A percentile compares a stretch with the other conserved stretches of the same genome.
Conservation (phyloP, 2,329 filamentous ascomycete species). For the Sporothrix globosa region DNA sequence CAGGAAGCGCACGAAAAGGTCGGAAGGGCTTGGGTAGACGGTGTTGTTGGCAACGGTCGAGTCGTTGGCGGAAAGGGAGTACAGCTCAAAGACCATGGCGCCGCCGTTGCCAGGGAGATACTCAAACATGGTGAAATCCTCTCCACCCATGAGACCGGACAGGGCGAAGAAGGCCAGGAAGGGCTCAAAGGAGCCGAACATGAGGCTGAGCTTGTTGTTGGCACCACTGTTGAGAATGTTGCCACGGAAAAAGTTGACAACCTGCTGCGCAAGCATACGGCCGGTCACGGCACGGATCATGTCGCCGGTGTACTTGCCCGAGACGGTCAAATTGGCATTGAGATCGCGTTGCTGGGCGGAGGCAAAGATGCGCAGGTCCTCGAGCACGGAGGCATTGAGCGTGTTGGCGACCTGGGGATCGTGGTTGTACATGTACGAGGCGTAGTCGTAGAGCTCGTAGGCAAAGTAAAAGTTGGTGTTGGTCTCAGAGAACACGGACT, state of each 20-base stretch:
- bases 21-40: slow-evolving; percentile 42
- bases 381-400: slow-evolving; percentile 52
- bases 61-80: slow-evolving; percentile 43
- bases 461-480: slow-evolving; percentile 54
- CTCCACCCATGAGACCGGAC: slow-evolving; percentile 49
- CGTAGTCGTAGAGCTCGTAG: slow-evolving; percentile 59
- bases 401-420: slow-evolving; percentile 49
- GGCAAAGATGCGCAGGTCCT: slow-evolving; percentile 65
- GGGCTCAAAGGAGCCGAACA: slow-evolving; percentile 59
- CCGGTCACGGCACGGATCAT: slow-evolving; percentile 57
- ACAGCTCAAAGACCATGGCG: slow-evolving; percentile 73
- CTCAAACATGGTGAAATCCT: slow-evolving; percentile 57
- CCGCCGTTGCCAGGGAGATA: slow-evolving; percentile 69
- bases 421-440: slow-evolving; percentile 58
- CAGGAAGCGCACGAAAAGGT: slow-evolving; percentile 59
- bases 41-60: slow-evolving; percentile 33
- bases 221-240: slow-evolving; percentile 48
- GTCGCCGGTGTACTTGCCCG: slow-evolving; percentile 46
- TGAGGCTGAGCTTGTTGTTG: slow-evolving; percentile 54
- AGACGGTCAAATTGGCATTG: slow-evolving; percentile 62
- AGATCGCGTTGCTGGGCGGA: slow-evolving; percentile 65
- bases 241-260: slow-evolving; percentile 49
- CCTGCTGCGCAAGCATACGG: slow-evolving; percentile 53
- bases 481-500: slow-evolving; percentile 44
- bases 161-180: slow-evolving; percentile 60